These are phyloP conservation scores for Phylloporus arenicola DNA, from an alignment of 768 basidiomycete genomes.

Conservation along the genomic window DNA sequence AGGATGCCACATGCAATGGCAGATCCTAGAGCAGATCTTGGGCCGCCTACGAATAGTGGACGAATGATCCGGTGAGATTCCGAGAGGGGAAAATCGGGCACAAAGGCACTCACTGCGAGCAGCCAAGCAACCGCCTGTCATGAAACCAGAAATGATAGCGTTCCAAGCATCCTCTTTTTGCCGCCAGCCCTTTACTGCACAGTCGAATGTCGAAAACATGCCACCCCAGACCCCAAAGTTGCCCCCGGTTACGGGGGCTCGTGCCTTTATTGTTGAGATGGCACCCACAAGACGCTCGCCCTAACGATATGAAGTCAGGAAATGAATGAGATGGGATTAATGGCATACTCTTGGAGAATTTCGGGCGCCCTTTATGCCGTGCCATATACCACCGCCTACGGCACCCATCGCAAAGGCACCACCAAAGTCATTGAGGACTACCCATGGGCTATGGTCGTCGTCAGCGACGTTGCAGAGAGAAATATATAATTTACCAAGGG, in stretches of 20 bases:
- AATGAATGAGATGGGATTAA: neutral
- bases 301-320: constrained; percentile 34
- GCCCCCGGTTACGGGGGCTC: constrained; percentile 96
- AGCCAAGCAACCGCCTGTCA: constrained; percentile 96
- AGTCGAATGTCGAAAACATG: constrained; percentile 98
- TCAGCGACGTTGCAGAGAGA: constrained; percentile 1
- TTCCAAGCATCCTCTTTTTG: constrained; percentile 99
- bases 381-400: constrained; percentile 97
- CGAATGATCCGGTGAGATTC: neutral
- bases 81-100: neutral
- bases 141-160: constrained; percentile 95
- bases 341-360: constrained; percentile 84
- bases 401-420: constrained; percentile 98
- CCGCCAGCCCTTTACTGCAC: constrained; percentile 92
- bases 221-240: constrained; percentile 97
- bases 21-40: constrained; percentile 84
- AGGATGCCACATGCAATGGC: constrained; percentile 95
- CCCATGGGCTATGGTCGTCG: constrained; percentile 73
- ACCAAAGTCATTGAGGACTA: constrained; percentile 96
- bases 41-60: constrained; percentile 62
- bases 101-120: constrained; percentile 69
- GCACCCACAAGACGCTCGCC: constrained; percentile 94
- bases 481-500: constrained; percentile 63
- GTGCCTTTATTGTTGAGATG: constrained; percentile 92
- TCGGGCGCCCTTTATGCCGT: constrained; percentile 95